These are phyloP conservation scores for Nyctanthes arbortristis DNA, from an alignment of 257 asterid species.

Conservation along the genomic window DNA sequence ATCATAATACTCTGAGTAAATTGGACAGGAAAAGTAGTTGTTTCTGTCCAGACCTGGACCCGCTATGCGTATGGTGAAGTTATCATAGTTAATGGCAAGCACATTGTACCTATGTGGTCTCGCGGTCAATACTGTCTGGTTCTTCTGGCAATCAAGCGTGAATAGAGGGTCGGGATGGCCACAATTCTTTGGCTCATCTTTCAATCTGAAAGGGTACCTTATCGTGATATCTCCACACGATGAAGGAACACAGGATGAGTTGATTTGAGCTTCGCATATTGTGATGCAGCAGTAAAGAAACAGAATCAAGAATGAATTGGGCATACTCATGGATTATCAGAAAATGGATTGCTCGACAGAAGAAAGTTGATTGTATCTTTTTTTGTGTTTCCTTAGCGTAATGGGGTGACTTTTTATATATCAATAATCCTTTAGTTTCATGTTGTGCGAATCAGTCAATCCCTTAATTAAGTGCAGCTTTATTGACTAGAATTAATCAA, in stretches of 20 bases:
- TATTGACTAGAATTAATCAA: no score
- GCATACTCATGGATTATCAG: slow-evolving; percentile 21
- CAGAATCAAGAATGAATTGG: slow-evolving; percentile 21
- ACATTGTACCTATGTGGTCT: slow-evolving; percentile 38
- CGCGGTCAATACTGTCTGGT: slow-evolving; percentile 30
- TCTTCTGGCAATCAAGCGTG: slow-evolving; percentile 48
- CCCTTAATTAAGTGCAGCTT: no score
- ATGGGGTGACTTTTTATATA: neutral
- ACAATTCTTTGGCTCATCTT: slow-evolving; percentile 38
- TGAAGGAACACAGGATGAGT: slow-evolving; percentile 41
- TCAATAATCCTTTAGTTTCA: neutral
- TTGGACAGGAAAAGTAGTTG: slow-evolving; percentile 31
- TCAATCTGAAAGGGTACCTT: slow-evolving; percentile 54
- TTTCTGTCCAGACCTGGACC: slow-evolving; percentile 45
- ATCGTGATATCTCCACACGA: slow-evolving; percentile 51
- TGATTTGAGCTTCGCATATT: slow-evolving; percentile 36
- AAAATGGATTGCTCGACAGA: neutral
- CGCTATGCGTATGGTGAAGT: slow-evolving; percentile 44
- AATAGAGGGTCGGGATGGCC: slow-evolving; percentile 30
- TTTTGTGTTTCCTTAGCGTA: no score
- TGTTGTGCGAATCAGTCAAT: no score
- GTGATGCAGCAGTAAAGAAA: slow-evolving; percentile 17
- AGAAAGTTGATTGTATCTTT: no score
- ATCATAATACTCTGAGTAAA: slow-evolving; percentile 22
- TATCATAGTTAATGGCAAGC: slow-evolving; percentile 37